Conservation (phyloP, 2,329 filamentous ascomycete genomes). For the Exophiala spinifera region DNA sequence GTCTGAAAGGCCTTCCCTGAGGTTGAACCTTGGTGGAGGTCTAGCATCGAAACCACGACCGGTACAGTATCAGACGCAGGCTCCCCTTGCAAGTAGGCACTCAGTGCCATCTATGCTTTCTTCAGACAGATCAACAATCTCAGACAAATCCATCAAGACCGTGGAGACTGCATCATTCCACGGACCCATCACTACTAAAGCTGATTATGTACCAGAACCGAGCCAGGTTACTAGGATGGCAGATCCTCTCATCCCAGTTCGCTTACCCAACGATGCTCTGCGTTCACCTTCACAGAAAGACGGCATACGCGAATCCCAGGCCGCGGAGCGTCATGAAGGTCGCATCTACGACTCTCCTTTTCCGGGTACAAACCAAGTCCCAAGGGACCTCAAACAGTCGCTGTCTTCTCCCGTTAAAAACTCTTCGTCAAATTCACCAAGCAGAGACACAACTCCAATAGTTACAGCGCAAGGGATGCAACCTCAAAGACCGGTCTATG, state of each 20-base stretch:
- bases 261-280: background rate
- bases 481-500: constrained; percentile 31
- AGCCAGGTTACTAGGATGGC: background rate
- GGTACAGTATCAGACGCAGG: constrained; percentile 7
- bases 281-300: background rate
- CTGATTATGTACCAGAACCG: background rate
- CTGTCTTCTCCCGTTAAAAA: background rate
- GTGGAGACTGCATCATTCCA: constrained; percentile 5
- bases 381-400: background rate
- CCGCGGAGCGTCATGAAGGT: background rate
- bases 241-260: background rate
- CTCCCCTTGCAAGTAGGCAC: background rate
- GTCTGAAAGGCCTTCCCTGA: constrained; percentile 12
- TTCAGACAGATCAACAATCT: constrained; percentile 22
- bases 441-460: background rate
- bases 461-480: background rate
- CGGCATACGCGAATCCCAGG: background rate
- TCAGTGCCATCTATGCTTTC: constrained; percentile 14
- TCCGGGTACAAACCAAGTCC: background rate
- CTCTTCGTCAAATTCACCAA: background rate
- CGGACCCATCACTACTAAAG: constrained; percentile 4
- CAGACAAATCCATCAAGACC: constrained; percentile 14
- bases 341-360: background rate
- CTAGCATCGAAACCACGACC: constrained; percentile 22
- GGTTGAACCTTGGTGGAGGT: constrained; percentile 27